These are phyloP conservation scores for Stenocarpella maydis DNA, from an alignment of 2,329 filamentous ascomycete genomes.

Conservation along the genomic window DNA sequence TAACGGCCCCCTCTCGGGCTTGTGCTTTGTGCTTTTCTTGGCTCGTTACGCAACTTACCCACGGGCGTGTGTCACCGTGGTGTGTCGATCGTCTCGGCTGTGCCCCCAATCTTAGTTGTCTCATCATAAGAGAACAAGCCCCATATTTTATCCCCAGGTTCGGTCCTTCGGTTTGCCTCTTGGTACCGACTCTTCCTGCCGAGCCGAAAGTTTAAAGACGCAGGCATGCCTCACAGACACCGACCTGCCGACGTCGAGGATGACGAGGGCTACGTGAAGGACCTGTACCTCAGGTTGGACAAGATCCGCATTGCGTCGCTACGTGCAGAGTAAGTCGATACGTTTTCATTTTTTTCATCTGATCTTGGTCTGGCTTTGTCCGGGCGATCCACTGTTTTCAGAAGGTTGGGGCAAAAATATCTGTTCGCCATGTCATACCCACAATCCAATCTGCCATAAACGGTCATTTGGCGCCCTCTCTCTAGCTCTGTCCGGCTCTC, in stretches of 20 bases:
- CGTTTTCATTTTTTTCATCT: not conserved
- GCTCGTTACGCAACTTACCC: slow-evolving; percentile 18
- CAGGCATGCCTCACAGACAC: slow-evolving; percentile 28
- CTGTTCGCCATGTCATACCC: not conserved
- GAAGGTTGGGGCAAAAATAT: not conserved
- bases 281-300: slow-evolving; percentile 30
- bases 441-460: slow-evolving; percentile 9
- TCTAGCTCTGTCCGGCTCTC: not conserved
- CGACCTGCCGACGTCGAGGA: slow-evolving; percentile 30
- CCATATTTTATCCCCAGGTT: not conserved
- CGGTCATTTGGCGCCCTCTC: not conserved
- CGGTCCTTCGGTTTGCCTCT: not conserved
- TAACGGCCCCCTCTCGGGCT: slow-evolving; percentile 1
- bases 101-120: slow-evolving; percentile 17
- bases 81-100: not conserved
- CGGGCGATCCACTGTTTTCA: not conserved
- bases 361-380: not conserved
- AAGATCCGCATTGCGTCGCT: slow-evolving; percentile 33
- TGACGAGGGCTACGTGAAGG: slow-evolving; percentile 35
- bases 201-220: not conserved
- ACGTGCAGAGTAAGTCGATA: slow-evolving; percentile 32
- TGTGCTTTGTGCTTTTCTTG: slow-evolving; percentile 12
- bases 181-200: not conserved
- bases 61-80: not conserved
- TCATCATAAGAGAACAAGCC: slow-evolving; percentile 10